These are phyloP conservation scores for Clonostachys rosea DNA, from an alignment of 2,329 filamentous ascomycete species.

Conservation along the genomic window DNA sequence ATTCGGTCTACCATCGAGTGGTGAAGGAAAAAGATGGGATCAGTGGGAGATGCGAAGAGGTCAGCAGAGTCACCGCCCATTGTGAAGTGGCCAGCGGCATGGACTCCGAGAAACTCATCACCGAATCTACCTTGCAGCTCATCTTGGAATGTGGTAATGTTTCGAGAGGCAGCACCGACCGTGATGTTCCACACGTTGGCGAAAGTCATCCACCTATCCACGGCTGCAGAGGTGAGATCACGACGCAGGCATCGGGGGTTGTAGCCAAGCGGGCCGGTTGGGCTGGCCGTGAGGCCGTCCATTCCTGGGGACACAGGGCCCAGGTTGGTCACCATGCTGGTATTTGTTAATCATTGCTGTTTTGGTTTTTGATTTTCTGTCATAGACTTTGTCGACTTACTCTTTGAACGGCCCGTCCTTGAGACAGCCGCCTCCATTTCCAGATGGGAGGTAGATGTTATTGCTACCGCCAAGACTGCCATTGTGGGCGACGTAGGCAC, in stretches of 20 bases:
- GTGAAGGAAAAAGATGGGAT: conserved; percentile 17
- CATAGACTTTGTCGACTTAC: conserved; percentile 13
- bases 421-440: conserved; percentile 52
- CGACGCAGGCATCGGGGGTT: conserved; percentile 40
- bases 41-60: conserved; percentile 16
- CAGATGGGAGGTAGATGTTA: conserved; percentile 29
- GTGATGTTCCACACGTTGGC: conserved; percentile 5
- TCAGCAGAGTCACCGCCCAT: conserved; percentile 24
- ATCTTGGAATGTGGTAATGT: conserved; percentile 9
- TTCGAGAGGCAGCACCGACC: conserved; percentile 2
- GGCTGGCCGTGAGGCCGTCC: conserved; percentile 8
- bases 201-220: conserved; percentile 1
- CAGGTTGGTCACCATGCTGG: conserved; percentile 16
- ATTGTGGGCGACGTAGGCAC: conserved; percentile 15
- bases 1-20: conserved; percentile 16
- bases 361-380: conserved; percentile 6
- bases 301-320: conserved; percentile 19
- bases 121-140: conserved; percentile 20
- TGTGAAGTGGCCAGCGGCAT: conserved; percentile 24
- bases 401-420: conserved; percentile 44
- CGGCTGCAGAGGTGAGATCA: conserved; percentile 23
- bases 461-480: conserved; percentile 11
- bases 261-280: conserved; percentile 15
- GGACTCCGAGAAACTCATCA: conserved; percentile 18
- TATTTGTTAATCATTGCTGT: conserved; percentile 22